A percentile compares a stretch with the other conserved stretches of the same genome.
These are phyloP conservation scores for Neonothopanus nambi DNA, from an alignment of 1,284 basidiomycete genomes.

Conservation along the genomic window DNA sequence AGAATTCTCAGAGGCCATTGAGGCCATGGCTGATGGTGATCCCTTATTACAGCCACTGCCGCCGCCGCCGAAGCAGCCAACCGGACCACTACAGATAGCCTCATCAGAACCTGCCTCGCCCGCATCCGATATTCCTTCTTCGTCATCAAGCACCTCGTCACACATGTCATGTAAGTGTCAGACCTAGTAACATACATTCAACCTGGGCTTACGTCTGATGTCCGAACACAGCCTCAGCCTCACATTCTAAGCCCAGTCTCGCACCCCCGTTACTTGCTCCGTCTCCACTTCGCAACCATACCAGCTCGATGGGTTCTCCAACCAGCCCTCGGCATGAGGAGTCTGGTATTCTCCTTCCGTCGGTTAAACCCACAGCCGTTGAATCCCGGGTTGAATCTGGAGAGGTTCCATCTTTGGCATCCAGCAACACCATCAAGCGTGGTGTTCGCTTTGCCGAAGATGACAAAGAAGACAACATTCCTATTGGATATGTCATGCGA, in stretches of 20 bases:
- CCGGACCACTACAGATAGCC: neutral
- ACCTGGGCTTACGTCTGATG: conserved; percentile 9
- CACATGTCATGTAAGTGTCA: conserved; percentile 20
- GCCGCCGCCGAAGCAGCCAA: neutral
- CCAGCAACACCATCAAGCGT: conserved; percentile 39
- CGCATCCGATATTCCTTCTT: conserved; percentile 11
- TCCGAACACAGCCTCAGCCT: conserved; percentile 18
- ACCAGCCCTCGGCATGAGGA: conserved; percentile 6
- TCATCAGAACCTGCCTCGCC: conserved; percentile 10
- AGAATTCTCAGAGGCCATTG: conserved; percentile 66
- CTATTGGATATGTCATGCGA: conserved; percentile 65
- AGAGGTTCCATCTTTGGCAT: too few relatives aligned
- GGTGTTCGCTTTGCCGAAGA: conserved; percentile 73
- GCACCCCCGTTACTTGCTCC: conserved; percentile 43
- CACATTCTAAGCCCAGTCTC: conserved; percentile 20
- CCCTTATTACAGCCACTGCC: neutral
- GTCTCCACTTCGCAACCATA: conserved; percentile 54
- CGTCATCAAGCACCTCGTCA: conserved; percentile 21
- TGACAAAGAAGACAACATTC: conserved; percentile 66
- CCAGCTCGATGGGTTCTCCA: conserved; percentile 25
- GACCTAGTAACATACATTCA: conserved; percentile 2
- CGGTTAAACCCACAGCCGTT: neutral
- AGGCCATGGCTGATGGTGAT: conserved; percentile 50
- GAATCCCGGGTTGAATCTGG: neutral
- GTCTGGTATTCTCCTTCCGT: neutral